Base-by-base conservation (phyloP, 2,329 filamentous ascomycete genomes). In the Xylariaceae sp. region DNA sequence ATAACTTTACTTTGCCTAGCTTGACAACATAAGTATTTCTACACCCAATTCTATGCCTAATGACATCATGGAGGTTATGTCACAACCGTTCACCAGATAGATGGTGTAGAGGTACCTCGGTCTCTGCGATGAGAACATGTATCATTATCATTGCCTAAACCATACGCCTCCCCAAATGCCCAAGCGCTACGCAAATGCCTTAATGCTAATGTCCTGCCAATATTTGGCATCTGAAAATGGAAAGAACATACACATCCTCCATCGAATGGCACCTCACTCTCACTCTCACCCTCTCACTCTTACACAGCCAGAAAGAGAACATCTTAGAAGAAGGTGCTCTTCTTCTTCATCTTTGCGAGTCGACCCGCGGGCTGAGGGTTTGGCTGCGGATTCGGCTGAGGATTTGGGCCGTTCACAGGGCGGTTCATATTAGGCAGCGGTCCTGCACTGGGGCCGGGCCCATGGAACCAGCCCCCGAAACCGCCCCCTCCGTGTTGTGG, bases 261-360 rank as follows among this genome's bases (percentile, higher is more conserved):
- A n/a, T n/a, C n/a, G n/a, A n/a, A n/a, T n/a, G n/a, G n/a, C n/a
- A n/a, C n/a, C n/a, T n/a, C n/a, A n/a, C n/a, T n/a, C n/a, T n/a
- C 22, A 26, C 6, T 26, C 22, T 26, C 22, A 6, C 22, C 22
- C 22, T 11, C 22, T 6, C 22, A 26, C 6, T 6, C 22, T 6
- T 11, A 26, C 22, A 26, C 22, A 6, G 22, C 22, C 22, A n/a
- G n/a, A n/a, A n/a, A n/a, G n/a, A n/a, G n/a, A n/a, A n/a, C 22
- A 6, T 11, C 22, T 48, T 42, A 72, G 44, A 73, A 72, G 49
- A 72, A 66, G 41, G 71, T 74, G 42, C 68, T 64, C 63, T 73
- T 74, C 63, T 74, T 74, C 42, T 65, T 63, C 58, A 69, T 66
- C 54, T 67, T 67, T 43, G 56, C 13, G 50, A 54, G 31, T 64